Evolutionary conservation across 495 filamentous ascomycete genomes (phyloP), one percentile per base, ranked within the genome.

Genomic region (Talaromyces trachyspermus): DNA sequence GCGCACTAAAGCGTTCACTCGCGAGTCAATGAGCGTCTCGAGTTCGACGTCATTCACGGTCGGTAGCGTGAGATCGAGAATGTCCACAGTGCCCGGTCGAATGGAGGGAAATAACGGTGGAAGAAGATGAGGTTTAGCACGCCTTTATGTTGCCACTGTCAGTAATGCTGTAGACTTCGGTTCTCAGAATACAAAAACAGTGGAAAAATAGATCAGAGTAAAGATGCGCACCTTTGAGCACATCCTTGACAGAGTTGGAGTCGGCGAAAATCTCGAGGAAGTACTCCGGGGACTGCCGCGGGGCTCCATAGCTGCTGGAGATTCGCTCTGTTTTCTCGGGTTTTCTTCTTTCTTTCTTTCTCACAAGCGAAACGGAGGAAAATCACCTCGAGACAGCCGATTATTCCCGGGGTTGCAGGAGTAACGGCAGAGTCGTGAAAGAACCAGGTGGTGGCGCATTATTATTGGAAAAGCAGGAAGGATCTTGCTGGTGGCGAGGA

Each of bases 111-210:
- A 75, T 89, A 95, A 50, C 92, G 87, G 67, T 97, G 89, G 74
- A 98, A 98, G 82, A 97, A 98, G 61, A 98, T 95, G 32, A 91
- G 92, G 64, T 95, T 89, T 43, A 97, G 82, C 57, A 96, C 85
- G 50, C 85, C 91, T 97, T 51, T 6, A 46, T 18, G 19, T 29
- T 38, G 23, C 26, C 19, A 10, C 18, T 43, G 22, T 24, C 14
- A 11, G 25, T 10, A 36, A 4, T 25, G 9, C 25, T 25, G 14
- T 14, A 22, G 17, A 25, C 7, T 24, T 38, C 17, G 3, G 32
- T 5, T 33, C 12, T 32, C 14, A 19, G 12, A 20, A 30, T 47
- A n/a, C 12, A 9, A 43, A 27, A 39, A 39, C 7, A 14, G 0
- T n/a, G 19, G 2, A 37, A 17, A 33, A n/a, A n/a, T n/a, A n/a